Base-by-base conservation (phyloP, 1,139 yeast genomes). In the Candida anutae region DNA sequence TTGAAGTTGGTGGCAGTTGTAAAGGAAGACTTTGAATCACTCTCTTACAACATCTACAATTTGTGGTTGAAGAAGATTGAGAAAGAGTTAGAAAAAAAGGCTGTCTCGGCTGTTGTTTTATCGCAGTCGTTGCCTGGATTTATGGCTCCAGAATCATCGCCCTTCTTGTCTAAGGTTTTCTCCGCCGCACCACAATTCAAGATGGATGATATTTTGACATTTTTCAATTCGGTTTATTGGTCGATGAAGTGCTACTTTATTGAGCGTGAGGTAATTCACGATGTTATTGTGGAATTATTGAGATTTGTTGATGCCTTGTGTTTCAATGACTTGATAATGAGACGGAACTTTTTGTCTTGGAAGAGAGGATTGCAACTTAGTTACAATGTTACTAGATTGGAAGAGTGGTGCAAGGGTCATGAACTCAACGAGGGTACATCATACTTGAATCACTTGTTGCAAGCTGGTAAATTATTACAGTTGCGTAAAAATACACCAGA, bases 381-480 rank as follows among this genome's bases (percentile, higher is more conserved):
- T 53, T 93, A 93, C 62, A 93, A 93, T 54, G 93, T 88, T 31
- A 90, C 98, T 5, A 74, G 98, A 48, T 70, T 93, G 45, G 97
- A 88, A 55, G 99, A 93, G 61, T 93, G 98, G 98, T 90, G 98
- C 58, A 90, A 87, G 59, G 77, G 90, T 4, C 96, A 90, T 54
- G 94, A 83, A 34, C 75, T 93, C 42, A 81, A 84, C 30, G 95
- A 88, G 50, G 95, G 94, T 4, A 74, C 90, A n/a, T 74, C 80
- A 22, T 79, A 87, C 47, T 69, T 93, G 52, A 80, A 82, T 39
- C 97, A 88, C 52, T 69, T 93, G 49, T 71, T 87, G 48, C 98
- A 93, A 60, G 93, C 95, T 15, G 93, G 96, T 27, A 93, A 93
- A 60, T 65, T 93, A 38, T 65, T 93, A 47, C 99, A 93, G 59